Conservation (phyloP, 306 rosid genomes). For the Hippophae tibetana region DNA sequence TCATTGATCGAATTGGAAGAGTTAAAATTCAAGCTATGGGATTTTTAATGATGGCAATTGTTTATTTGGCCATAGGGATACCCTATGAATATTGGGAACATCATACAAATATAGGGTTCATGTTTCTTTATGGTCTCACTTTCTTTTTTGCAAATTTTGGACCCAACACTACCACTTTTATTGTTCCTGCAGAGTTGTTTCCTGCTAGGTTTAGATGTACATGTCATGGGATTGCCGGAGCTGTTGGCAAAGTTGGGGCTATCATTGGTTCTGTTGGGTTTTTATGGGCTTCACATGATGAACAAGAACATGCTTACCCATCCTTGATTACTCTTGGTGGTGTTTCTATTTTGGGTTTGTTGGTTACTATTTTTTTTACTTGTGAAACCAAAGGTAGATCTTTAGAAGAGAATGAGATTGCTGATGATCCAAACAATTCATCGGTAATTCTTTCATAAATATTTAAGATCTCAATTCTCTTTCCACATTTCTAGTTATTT, state of each 20-base stretch:
- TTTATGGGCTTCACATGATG: conserved; percentile 33
- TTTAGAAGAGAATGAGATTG: conserved; percentile 63
- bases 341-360: conserved; percentile 49
- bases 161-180: conserved; percentile 76
- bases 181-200: conserved; percentile 67
- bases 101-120: conserved; percentile 9
- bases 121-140: conserved; percentile 55
- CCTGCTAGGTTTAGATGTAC: conserved; percentile 73
- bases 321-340: conserved; percentile 46
- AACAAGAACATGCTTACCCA: conserved; percentile 14
- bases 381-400: conserved; percentile 62
- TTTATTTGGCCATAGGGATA: conserved; percentile 42
- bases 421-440: background rate
- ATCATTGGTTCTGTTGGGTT: conserved; percentile 65
- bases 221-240: conserved; percentile 78
- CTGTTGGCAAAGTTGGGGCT: conserved; percentile 59
- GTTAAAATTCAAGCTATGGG: conserved; percentile 59
- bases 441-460: no score
- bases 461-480: no score
- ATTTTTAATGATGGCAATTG: conserved; percentile 43
- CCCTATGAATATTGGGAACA: conserved; percentile 42
- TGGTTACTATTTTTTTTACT: conserved; percentile 45
- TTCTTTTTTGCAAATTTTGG: conserved; percentile 80
- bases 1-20: conserved; percentile 36
- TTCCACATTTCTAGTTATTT: no score